Evolutionary conservation across 164 flowering plant species (phyloP).

Genomic region (Stephania yunnanensis): DNA sequence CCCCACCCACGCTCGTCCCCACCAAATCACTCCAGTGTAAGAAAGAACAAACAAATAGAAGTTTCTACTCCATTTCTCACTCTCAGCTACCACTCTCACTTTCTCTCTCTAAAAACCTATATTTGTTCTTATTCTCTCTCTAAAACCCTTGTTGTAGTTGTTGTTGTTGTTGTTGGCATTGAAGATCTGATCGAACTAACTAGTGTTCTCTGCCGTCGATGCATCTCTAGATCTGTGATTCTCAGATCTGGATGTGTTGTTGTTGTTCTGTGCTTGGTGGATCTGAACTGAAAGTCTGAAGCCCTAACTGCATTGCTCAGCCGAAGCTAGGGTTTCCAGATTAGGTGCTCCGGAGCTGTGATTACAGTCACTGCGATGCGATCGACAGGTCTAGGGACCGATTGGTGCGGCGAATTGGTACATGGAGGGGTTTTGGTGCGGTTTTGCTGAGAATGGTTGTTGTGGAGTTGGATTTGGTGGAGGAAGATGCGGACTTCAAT

Average conservation of each 20-base stretch:
- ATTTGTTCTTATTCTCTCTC: not conserved
- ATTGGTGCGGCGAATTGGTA: not conserved
- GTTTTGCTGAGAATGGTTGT: slow-evolving; percentile 20
- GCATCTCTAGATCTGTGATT: not conserved
- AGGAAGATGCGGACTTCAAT: slow-evolving; percentile 28
- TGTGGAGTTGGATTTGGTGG: slow-evolving; percentile 14
- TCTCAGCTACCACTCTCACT: not conserved
- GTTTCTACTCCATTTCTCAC: not conserved
- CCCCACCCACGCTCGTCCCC: not conserved
- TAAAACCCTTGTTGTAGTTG: not conserved
- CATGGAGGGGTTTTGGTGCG: slow-evolving; percentile 2
- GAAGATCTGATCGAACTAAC: not conserved
- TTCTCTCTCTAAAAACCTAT: not conserved
- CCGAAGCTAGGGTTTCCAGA: slow-evolving; percentile 24
- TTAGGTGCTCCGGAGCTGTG: not conserved
- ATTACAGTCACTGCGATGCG: not conserved
- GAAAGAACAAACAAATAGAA: not conserved
- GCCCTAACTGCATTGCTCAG: slow-evolving; percentile 19
- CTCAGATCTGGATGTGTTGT: not conserved
- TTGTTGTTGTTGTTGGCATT: not conserved
- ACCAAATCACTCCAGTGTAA: not conserved
- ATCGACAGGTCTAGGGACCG: not conserved
- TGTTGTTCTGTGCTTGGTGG: slow-evolving; percentile 23
- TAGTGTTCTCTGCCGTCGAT: not conserved
- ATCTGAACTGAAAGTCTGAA: slow-evolving; percentile 18